A percentile compares a stretch with the other conserved stretches of the same genome.
phyloP scores from a whole-genome alignment of 176 grass and related monocot species.

The Oryza glaberrima region DNA sequence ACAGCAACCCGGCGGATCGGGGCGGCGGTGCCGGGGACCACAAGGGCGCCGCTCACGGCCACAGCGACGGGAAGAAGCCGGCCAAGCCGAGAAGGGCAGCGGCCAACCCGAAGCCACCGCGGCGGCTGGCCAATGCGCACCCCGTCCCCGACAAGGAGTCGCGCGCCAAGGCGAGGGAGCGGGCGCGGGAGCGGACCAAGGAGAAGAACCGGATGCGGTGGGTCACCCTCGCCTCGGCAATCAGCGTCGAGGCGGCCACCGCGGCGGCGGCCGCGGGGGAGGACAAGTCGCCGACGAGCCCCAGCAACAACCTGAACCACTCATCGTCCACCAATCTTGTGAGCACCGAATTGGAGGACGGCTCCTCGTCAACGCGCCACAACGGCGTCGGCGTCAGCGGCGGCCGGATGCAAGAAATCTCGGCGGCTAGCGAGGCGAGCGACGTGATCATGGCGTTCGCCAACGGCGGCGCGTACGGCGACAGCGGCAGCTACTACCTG shows the following conservation, averaged over 20 bases:
- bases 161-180: conserved; percentile 77
- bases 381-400: not conserved
- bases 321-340: conserved; percentile 43
- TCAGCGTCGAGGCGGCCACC: conserved; percentile 46
- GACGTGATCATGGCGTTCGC: conserved; percentile 46
- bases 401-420: conserved; percentile 50
- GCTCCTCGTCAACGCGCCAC: conserved; percentile 47
- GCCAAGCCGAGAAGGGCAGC: conserved; percentile 47
- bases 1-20: not conserved
- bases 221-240: conserved; percentile 60
- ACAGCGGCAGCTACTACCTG: conserved; percentile 34
- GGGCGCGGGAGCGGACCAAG: conserved; percentile 85
- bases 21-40: not conserved
- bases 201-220: conserved; percentile 74
- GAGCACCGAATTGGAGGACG: conserved; percentile 59
- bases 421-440: conserved; percentile 34
- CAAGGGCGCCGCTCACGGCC: not conserved
- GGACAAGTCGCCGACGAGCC: conserved; percentile 10
- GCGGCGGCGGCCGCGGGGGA: conserved; percentile 21
- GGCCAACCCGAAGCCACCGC: conserved; percentile 43
- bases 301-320: conserved; percentile 32
- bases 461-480: conserved; percentile 20
- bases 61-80: conserved; percentile 49
- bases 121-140: conserved; percentile 42
- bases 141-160: conserved; percentile 65